Percentiles rank a stretch among this genome's conserved stretches.
These are phyloP conservation scores for Fabrea salina DNA, from an alignment of 169 alveolate genomes.

Conservation along the genomic window DNA sequence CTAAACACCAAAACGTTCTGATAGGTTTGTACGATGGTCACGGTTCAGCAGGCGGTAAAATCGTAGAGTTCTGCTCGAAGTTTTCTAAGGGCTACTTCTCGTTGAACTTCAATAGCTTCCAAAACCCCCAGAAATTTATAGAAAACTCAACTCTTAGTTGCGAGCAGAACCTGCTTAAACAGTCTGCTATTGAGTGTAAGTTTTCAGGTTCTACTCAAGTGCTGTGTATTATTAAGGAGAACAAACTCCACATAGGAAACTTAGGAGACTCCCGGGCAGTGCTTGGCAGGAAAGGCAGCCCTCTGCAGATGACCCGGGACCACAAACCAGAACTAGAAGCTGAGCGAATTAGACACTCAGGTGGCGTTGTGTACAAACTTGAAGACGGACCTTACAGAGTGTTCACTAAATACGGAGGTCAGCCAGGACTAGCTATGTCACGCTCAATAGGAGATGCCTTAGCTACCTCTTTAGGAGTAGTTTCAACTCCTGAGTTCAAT, in stretches of 20 bases:
- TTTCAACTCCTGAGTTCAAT: constrained; percentile 44
- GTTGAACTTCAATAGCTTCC: no score
- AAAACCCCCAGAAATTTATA: no score
- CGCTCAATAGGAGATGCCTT: no score
- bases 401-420: neutral
- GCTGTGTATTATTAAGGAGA: constrained; percentile 16
- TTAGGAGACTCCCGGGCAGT: constrained; percentile 64
- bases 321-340: no score
- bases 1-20: neutral
- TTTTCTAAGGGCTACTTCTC: no score
- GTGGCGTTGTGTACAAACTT: no score
- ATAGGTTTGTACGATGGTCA: constrained; percentile 24
- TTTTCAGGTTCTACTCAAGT: constrained; percentile 57
- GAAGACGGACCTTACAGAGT: neutral
- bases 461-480: no score
- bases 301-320: no score
- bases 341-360: no score
- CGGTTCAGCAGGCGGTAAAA: constrained; percentile 25
- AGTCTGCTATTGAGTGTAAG: constrained; percentile 47
- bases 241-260: constrained; percentile 35
- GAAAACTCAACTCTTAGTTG: no score
- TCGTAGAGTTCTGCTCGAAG: constrained; percentile 30
- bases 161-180: no score
- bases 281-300: no score
- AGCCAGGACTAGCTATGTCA: neutral